Base-by-base conservation (phyloP, 768 basidiomycete species). In the Panaeolus cyanescens region DNA sequence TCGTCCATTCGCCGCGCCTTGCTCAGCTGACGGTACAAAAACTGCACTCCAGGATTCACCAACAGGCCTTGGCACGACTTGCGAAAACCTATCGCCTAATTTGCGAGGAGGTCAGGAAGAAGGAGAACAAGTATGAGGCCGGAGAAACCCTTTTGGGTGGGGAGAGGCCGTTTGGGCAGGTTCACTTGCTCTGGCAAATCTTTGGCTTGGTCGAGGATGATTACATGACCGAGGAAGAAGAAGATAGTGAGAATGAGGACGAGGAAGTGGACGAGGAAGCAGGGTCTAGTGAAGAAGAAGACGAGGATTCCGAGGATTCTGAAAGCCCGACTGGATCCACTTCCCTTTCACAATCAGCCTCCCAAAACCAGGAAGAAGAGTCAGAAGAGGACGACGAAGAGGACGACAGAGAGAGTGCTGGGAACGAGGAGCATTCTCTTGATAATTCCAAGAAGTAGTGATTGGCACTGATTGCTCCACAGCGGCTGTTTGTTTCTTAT, bases 81-180 rank as follows among this genome's bases (percentile, higher is more conserved):
- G 89, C 85, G 2, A 74, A 72, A 31, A 86, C 88, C 2, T 99
- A 99, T 74, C 81, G 77, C 8, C 70, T 79, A 63, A 76, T 98
- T 2, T 95, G 91, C 71, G 89, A 88, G 50, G 85, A 88, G 59
- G 91, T 98, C 15, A 83, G 85, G 69, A 86, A 84, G 58, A 83
- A 87, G 39, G 83, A 85, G 72, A 93, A 93, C 64, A 83, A 81
- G 72, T 99, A 98, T 69, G 95, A 98, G 75, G 96, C 95, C n/a
- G 92, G 88, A 15, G 83, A 87, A 61, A 95, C 95, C 20, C 71
- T 96, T 60, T 74, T 96, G 36, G 91, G 94, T 13, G 87, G 89
- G 63, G 89, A 92, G 75, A 74, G 92, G 72, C 92, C 92, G 19
- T 94, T 93, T 76, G 93, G 92, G 56, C 89, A 91, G 70, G 82